These are phyloP conservation scores for Hypoxylon sp. DNA, from an alignment of 2,329 filamentous ascomycete genomes.

Conservation along the genomic window DNA sequence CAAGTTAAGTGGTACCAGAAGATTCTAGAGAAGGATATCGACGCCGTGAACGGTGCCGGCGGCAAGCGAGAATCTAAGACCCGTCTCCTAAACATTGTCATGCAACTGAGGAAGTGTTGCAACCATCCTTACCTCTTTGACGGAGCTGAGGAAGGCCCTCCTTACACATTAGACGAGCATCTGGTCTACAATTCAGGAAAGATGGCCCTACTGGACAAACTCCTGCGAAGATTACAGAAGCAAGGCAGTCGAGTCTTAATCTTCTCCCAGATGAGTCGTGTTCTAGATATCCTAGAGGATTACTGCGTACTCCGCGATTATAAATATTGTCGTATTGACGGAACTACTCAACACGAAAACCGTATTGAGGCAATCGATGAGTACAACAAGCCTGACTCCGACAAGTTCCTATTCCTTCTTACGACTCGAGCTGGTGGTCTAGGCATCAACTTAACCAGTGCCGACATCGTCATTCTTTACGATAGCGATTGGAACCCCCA, in stretches of 20 bases:
- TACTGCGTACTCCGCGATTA: constrained; percentile 97
- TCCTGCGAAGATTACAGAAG: constrained; percentile 84
- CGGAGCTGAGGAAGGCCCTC: constrained; percentile 94
- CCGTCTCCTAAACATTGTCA: constrained; percentile 96
- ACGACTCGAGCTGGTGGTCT: constrained; percentile 96
- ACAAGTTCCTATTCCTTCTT: constrained; percentile 96
- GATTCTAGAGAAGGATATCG: constrained; percentile 98
- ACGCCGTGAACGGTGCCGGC: constrained; percentile 95
- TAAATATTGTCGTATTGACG: constrained; percentile 97
- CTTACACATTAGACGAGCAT: constrained; percentile 98
- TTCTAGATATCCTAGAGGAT: constrained; percentile 96
- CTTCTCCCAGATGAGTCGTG: constrained; percentile 99
- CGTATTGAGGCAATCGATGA: constrained; percentile 98
- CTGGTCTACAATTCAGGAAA: constrained; percentile 94
- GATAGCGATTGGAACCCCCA: constrained; percentile 99
- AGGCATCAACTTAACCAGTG: constrained; percentile 95
- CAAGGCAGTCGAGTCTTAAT: constrained; percentile 97
- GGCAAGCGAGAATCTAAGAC: constrained; percentile 99
- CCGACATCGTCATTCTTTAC: constrained; percentile 96
- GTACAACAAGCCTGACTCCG: constrained; percentile 95
- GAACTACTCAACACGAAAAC: constrained; percentile 96
- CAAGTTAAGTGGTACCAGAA: constrained; percentile 99
- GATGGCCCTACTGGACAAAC: constrained; percentile 96
- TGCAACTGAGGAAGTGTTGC: constrained; percentile 99
- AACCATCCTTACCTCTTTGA: constrained; percentile 99